Evolutionary conservation across 164 flowering plant genomes (phyloP), one percentile per base, ranked within the genome.

Genomic region (Cinnamomum micranthum): DNA sequence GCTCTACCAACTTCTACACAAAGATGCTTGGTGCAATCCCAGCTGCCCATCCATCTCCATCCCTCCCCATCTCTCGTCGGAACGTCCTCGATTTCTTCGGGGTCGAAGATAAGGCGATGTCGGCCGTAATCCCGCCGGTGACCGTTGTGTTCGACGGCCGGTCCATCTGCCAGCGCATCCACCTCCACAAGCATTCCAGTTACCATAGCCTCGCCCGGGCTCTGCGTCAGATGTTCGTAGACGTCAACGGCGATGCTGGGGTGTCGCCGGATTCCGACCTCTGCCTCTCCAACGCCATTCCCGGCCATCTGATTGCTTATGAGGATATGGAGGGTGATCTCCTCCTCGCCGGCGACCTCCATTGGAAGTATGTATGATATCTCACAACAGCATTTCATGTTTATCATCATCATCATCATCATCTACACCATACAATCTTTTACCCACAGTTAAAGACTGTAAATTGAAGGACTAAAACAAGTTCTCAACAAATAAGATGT

Each of bases 321-420:
- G 97, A 92, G 78, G 97, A 92, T 75, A 82, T 92, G 80, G 97
- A 92, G 72, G 87, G 91, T 67, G 97, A 92, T 76, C 93, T 92
- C 17, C 95, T 92, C 73, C 93, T 92, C 51, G 95, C 83, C 69
- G 95, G 97, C 25, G 97, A 92, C 71, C 95, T 92, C 28, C 81
- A 86, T 47, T 92, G 95, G 95, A 89, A 87, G 97, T 91, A 87
- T 19, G 89, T 83, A 9, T 23, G 1, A 12, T 28, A 13, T 68
- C 33, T 60, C 27, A 28, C 31, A 4, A 33, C 23, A 59, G 22
- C 50, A 22, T 9, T 9, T 64, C 17, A n/a, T 73, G 11, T 62
- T 59, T 10, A 27, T 59, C 5, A 22, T 55, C 19, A 9, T 24
- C n/a, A 62, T 62, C n/a, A 22, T 0, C 47, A n/a, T 35, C 22